Evolutionary conservation across 768 basidiomycete species (phyloP), one percentile per base, ranked within the genome.

Genomic region (Cyclocybe aegerita): DNA sequence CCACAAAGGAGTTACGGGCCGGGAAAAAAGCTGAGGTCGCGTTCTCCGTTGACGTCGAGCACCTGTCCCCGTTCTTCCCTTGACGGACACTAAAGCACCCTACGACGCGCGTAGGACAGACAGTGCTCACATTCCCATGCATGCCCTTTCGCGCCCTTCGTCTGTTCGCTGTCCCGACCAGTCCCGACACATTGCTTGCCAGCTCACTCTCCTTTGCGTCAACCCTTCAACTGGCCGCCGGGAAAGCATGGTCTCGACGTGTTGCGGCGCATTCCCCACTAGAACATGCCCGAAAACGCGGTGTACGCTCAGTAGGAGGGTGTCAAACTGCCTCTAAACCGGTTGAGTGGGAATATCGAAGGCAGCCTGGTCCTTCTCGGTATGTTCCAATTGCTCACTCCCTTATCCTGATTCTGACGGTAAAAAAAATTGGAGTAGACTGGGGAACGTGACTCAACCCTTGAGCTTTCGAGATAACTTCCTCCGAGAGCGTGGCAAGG

Each of bases 101-200:
- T 38, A 54, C 46, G 37, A 52, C 48, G 46, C 23, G 23, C 23
- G 23, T 23, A 23, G 23, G 23, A n/a, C n/a, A 23, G 23, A 23
- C n/a, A 11, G 48, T 39, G 43, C 45, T 51, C 56, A 50, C 50
- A 48, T 60, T 68, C 68, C 68, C 69, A 77, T 78, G 78, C 74
- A 78, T 79, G 77, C 76, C 69, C 72, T 65, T 72, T 69, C 70
- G 71, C 63, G 70, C 62, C 54, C 57, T 73, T 64, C 68, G 72
- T 61, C 66, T 70, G 50, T 54, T 69, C 60, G 60, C 58, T 41
- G 48, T 56, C 32, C 53, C 60, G 40, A 51, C 63, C 17, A 30
- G 46, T 15, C 43, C 58, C 43, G 55, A 58, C 47, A 45, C 54
- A 39, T 55, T 54, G 16, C 43, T 54, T 43, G 52, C 60, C 42